Base-by-base conservation (phyloP, 352 stramenopile genomes). In the Pythium angustatum region DNA sequence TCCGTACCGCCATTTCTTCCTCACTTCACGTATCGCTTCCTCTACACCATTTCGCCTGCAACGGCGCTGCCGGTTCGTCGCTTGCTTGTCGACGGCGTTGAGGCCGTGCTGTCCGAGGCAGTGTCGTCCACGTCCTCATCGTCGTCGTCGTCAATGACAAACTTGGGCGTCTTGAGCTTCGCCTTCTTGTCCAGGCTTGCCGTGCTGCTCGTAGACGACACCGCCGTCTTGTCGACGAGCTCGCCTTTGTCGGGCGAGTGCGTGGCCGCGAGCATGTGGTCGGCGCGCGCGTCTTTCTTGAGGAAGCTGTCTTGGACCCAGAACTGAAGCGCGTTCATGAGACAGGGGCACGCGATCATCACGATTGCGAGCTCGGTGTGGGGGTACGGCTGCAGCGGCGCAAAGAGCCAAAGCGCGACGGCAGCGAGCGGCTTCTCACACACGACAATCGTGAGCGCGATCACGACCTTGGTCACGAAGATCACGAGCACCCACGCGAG, bases 241-340 rank as follows among this genome's bases (percentile, higher is more conserved):
- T 51, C 54, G 27, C 22, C 44, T 31, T 73, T 73, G 41, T 62
- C 62, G 10, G 67, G 61, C 1, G 68, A 75, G 10, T 36, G 19
- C 9, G 62, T 68, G 28, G 62, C 24, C 40, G 68, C 62, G 24
- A 68, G 58, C 38, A 58, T 50, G 58, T 58, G 65, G 51, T 71
- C 68, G 30, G 62, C 62, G n/a, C 68, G 62, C 26, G 88, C 71
- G 45, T 93, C 83, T 61, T 95, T 93, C 64, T 95, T 96, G 52
- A 96, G 79, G 69, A 94, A 96, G 71, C 78, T 94, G 76, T 96
- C 88, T 68, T 96, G 88, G 33, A 96, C 73, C 86, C 86, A 96
- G 61, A 95, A 96, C 60, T 96, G 88, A 47, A 95, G 53, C 17
- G 81, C 87, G 67, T 96, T 96, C 86, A 96, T 95, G 21, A 95